Conservation (phyloP, 2,329 filamentous ascomycete genomes). For the Pseudogymnoascus sp. region DNA sequence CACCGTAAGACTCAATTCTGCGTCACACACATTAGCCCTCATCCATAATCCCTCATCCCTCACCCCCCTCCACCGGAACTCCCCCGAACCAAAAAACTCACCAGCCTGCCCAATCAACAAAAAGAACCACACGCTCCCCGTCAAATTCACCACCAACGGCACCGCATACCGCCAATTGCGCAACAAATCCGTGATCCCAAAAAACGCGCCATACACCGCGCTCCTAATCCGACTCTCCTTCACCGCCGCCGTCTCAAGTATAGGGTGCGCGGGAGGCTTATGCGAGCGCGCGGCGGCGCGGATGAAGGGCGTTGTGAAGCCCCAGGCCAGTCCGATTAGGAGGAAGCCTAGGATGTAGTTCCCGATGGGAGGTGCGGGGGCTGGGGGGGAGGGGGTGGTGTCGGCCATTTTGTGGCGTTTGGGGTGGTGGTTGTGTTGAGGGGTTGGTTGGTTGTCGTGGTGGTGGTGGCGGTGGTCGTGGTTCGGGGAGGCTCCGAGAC, state of each 20-base stretch:
- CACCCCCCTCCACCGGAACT: not conserved
- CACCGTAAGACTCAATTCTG: slow-evolving; percentile 86
- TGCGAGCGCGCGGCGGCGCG: slow-evolving; percentile 74
- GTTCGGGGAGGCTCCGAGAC: not conserved
- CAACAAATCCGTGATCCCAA: slow-evolving; percentile 70
- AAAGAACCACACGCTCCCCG: slow-evolving; percentile 95
- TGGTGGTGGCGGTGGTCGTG: not conserved
- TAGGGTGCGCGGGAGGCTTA: slow-evolving; percentile 52
- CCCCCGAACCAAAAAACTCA: slow-evolving; percentile 39
- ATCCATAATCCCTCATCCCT: not conserved
- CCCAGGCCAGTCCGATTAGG: slow-evolving; percentile 87
- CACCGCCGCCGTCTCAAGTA: slow-evolving; percentile 45
- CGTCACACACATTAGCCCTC: not conserved
- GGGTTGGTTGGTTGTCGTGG: not conserved
- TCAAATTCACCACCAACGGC: slow-evolving; percentile 79
- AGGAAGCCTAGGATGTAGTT: slow-evolving; percentile 87
- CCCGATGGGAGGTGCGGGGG: slow-evolving; percentile 45
- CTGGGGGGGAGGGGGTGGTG: slow-evolving; percentile 1
- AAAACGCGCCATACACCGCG: slow-evolving; percentile 59
- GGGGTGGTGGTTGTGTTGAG: not conserved
- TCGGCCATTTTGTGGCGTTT: not conserved
- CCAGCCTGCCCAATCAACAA: slow-evolving; percentile 86
- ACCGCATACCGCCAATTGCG: slow-evolving; percentile 76
- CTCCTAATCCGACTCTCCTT: slow-evolving; percentile 52
- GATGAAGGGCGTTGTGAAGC: slow-evolving; percentile 88